Conservation (phyloP, 116 monocot genomes). For the Dioscorea cayenensis region DNA sequence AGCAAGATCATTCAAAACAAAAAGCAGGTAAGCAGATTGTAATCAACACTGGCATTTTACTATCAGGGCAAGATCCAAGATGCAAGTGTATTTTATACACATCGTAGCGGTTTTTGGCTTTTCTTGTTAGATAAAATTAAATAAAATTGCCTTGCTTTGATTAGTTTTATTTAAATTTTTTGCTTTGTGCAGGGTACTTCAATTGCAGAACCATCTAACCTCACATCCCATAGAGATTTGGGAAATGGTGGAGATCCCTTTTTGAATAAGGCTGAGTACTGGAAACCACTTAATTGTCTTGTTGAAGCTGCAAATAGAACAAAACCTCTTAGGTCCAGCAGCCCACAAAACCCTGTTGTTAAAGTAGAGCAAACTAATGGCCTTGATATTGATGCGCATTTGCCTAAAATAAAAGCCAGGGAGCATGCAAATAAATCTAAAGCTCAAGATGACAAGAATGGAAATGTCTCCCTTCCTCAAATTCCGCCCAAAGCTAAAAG, state of each 20-base stretch:
- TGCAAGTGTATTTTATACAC: background rate
- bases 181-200: constrained; percentile 34
- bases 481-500: constrained; percentile 32
- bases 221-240: constrained; percentile 18
- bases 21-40: constrained; percentile 43
- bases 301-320: constrained; percentile 75
- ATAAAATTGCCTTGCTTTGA: background rate
- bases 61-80: background rate
- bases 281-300: constrained; percentile 80
- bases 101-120: background rate
- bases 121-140: background rate
- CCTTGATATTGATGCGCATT: constrained; percentile 22
- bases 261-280: constrained; percentile 51
- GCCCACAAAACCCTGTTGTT: constrained; percentile 21
- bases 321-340: constrained; percentile 36
- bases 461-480: constrained; percentile 16
- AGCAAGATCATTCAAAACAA: constrained; percentile 36
- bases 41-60: background rate
- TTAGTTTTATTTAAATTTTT: background rate
- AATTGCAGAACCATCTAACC: constrained; percentile 35
- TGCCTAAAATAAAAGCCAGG: constrained; percentile 26
- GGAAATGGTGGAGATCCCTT: constrained; percentile 36
- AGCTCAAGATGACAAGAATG: constrained; percentile 43
- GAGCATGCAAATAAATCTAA: constrained; percentile 43
- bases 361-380: constrained; percentile 54